A percentile compares a stretch with the other conserved stretches of the same genome.
These are phyloP conservation scores for Auricularia sp. DNA, from an alignment of 768 basidiomycete genomes.

Conservation along the genomic window DNA sequence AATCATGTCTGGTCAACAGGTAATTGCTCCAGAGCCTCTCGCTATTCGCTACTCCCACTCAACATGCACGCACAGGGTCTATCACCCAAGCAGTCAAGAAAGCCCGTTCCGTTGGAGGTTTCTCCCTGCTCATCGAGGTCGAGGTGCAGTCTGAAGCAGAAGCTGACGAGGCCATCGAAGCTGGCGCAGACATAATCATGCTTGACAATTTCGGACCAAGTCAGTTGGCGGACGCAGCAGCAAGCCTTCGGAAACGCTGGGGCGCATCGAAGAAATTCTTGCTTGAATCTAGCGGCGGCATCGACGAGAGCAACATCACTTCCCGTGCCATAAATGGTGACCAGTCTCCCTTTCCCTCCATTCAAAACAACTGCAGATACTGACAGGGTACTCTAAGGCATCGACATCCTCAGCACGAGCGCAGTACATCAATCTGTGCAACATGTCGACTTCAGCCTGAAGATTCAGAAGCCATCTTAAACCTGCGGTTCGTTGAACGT, in stretches of 20 bases:
- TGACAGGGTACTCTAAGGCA: slow-evolving; percentile 41
- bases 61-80: slow-evolving; percentile 41
- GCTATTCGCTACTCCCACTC: not conserved
- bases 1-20: slow-evolving; percentile 98
- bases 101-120: slow-evolving; percentile 85
- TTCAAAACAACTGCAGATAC: too few relatives aligned
- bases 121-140: slow-evolving; percentile 84
- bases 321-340: slow-evolving; percentile 74
- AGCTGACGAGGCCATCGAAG: slow-evolving; percentile 93
- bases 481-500: not conserved
- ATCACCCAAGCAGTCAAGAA: slow-evolving; percentile 79
- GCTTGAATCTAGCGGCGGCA: slow-evolving; percentile 90
- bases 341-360: slow-evolving; percentile 12
- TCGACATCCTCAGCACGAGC: slow-evolving; percentile 91
- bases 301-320: slow-evolving; percentile 78
- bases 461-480: slow-evolving; percentile 59
- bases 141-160: slow-evolving; percentile 84
- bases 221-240: slow-evolving; percentile 57
- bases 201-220: slow-evolving; percentile 85
- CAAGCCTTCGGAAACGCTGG: slow-evolving; percentile 70
- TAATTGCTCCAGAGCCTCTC: slow-evolving; percentile 21
- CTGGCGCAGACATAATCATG: slow-evolving; percentile 93
- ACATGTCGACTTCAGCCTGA: slow-evolving; percentile 94
- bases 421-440: slow-evolving; percentile 84
- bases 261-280: slow-evolving; percentile 69